phyloP scores from a whole-genome alignment of 805 yeast species.

The Lipomyces kockii region DNA sequence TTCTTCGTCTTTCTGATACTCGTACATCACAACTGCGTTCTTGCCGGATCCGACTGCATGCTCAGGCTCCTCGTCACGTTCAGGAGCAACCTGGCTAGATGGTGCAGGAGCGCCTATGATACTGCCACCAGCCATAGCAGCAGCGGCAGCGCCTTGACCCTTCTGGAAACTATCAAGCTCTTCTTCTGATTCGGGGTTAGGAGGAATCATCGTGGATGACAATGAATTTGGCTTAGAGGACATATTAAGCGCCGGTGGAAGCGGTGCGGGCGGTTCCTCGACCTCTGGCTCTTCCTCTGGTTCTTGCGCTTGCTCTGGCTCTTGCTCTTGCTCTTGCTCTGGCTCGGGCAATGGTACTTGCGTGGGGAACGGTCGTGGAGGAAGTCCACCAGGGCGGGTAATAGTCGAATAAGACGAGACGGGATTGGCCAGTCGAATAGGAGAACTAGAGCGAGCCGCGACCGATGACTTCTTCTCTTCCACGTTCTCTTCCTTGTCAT shows the following conservation, averaged over 20 bases:
- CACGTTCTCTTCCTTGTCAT: conserved; percentile 40
- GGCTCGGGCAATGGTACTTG: conserved; percentile 24
- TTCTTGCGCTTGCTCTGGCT: conserved; percentile 8
- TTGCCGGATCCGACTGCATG: conserved; percentile 35
- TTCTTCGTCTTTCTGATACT: conserved; percentile 74
- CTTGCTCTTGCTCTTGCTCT: conserved; percentile 19
- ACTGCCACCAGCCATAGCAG: conserved; percentile 39
- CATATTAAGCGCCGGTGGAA: conserved; percentile 16
- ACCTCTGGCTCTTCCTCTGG: conserved; percentile 20
- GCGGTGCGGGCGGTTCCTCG: conserved; percentile 9
- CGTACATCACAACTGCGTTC: conserved; percentile 81
- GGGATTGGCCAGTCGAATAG: conserved; percentile 39
- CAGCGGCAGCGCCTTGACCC: conserved; percentile 42
- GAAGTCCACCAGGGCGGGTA: conserved; percentile 21
- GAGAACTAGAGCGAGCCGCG: conserved; percentile 41
- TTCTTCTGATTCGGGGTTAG: conserved; percentile 28
- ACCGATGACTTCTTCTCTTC: conserved; percentile 41
- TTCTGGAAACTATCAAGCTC: conserved; percentile 31
- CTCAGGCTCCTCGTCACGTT: conserved; percentile 31
- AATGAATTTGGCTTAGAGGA: conserved; percentile 10
- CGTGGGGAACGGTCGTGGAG: conserved; percentile 18
- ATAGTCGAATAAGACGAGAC: conserved; percentile 31
- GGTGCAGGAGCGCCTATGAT: conserved; percentile 30
- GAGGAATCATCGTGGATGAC: conserved; percentile 11
- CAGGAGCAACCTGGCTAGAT: conserved; percentile 5